Evolutionary conservation across 2,329 filamentous ascomycete genomes (phyloP), one percentile per base, ranked within the genome.

Genomic region (Dactylellina drechsleri): DNA sequence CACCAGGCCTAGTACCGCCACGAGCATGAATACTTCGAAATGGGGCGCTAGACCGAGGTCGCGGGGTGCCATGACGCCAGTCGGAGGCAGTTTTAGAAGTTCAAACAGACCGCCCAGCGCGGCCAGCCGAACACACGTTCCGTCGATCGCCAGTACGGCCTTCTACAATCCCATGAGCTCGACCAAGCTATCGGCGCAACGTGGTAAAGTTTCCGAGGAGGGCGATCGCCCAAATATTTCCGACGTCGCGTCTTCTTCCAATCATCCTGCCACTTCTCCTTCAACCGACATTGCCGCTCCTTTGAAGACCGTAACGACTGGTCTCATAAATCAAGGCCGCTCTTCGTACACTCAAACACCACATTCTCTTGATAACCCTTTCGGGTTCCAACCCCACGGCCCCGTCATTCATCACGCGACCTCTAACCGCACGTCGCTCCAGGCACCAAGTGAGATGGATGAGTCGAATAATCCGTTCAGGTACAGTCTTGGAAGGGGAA

Each of bases 81-180:
- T 76, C 52, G 78, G 76, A n/a, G 77, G 78, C 12, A 79, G 78
- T 57, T 68, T 78, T 43, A 85, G 81, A 81, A 88, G 62, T 45
- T 74, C 70, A 6, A 74, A 82, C 78, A 86, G 86, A 77, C 90
- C 85, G 62, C 86, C 85, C 15, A 94, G 90, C 77, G 86, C 91
- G 49, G 85, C 90, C 53, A 93, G 90, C 81, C 88, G 90, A 80
- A 95, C 92, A 49, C 95, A 99, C 84, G 93, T 96, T 18, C 93
- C 95, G 0, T 93, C 91, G 1, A 84, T 99, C 62, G 90, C 92
- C 1, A 93, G 92, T 15, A 91, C 94, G 80, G 94, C 92, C 64
- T 98, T 99, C 84, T 97, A 96, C 81, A 91, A 90, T 20, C 95
- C 95, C 45, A 96, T 99, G 92, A 98, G 93, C 83, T 96, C 94